Conservation (phyloP, 2,329 filamentous ascomycete genomes). For the Verticillium tricorpus region DNA sequence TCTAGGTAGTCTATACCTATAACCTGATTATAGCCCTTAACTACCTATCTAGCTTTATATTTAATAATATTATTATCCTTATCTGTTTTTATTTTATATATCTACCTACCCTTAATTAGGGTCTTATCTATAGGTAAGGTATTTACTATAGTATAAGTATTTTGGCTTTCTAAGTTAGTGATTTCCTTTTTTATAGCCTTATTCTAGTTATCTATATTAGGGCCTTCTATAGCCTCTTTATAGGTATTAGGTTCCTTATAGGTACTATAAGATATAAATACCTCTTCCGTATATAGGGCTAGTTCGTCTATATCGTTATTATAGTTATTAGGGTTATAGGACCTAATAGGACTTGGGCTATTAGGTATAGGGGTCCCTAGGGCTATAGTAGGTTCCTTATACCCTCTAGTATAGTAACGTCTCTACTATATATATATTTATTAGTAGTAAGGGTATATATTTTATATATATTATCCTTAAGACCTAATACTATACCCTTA, state of each 20-base stretch:
- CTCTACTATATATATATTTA: neutral
- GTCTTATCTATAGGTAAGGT: neutral
- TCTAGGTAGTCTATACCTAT: neutral
- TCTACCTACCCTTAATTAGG: neutral
- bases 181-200: neutral
- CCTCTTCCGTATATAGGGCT: neutral
- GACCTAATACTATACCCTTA: constrained; percentile 2
- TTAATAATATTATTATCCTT: neutral
- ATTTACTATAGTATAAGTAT: neutral
- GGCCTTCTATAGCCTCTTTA: neutral
- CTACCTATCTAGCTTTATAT: neutral
- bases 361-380: neutral
- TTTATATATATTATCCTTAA: constrained; percentile 5
- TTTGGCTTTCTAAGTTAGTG: neutral
- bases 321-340: constrained; percentile 1
- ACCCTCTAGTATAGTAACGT: neutral
- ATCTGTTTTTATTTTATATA: neutral
- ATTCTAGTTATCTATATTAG: neutral
- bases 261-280: constrained; percentile 4
- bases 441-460: constrained; percentile 5
- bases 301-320: constrained; percentile 1
- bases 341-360: neutral
- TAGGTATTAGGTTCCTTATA: neutral
- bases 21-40: neutral
- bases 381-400: neutral